Percentiles rank a stretch among this genome's conserved stretches.
Conservation (phyloP, 108 stramenopile genomes). For the Thalassiosira profunda region DNA sequence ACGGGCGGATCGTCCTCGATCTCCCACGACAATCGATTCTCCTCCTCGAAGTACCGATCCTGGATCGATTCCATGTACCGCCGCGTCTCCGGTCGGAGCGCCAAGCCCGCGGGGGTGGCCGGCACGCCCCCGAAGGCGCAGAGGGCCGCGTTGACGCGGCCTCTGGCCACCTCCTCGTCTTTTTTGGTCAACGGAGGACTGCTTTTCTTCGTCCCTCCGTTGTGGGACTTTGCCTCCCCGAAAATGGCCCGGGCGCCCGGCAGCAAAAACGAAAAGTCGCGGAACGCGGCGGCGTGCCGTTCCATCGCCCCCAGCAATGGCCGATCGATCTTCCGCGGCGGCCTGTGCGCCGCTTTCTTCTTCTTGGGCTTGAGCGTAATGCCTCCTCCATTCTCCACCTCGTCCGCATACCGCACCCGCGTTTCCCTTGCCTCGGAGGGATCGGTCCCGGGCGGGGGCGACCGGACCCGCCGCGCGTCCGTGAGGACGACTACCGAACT, state of each 20-base stretch:
- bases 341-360: background rate
- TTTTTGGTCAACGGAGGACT: background rate
- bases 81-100: conserved; percentile 5
- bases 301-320: conserved; percentile 54
- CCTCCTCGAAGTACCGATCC: conserved; percentile 84
- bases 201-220: background rate
- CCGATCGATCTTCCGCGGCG: conserved; percentile 37
- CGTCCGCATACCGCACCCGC: no score
- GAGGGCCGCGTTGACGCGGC: conserved; percentile 72
- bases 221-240: conserved; percentile 11
- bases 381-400: background rate
- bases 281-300: conserved; percentile 50
- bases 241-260: conserved; percentile 69
- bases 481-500: conserved; percentile 14
- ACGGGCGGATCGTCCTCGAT: conserved; percentile 85
- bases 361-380: background rate
- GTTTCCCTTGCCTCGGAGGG: no score
- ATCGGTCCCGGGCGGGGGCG: background rate
- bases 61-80: conserved; percentile 72
- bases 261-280: conserved; percentile 64
- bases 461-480: conserved; percentile 15
- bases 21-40: conserved; percentile 88
- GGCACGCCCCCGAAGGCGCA: conserved; percentile 83
- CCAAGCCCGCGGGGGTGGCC: conserved; percentile 2
- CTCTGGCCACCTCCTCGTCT: conserved; percentile 48